Percentiles rank a stretch among this genome's conserved stretches.
Conservation (phyloP, 2,329 filamentous ascomycete genomes). For the Ascochyta koolunga region DNA sequence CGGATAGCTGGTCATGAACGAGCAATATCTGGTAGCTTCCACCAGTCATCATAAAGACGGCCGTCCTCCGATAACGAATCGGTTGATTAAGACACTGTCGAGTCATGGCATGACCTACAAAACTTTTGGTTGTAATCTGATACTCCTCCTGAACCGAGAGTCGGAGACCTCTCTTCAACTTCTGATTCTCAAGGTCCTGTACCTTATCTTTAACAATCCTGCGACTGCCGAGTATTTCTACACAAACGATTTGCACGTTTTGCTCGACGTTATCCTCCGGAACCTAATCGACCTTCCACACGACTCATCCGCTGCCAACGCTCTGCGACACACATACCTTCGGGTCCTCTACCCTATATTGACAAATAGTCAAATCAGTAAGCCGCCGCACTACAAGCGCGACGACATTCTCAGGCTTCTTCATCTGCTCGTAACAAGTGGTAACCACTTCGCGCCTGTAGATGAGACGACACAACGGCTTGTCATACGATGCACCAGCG, state of each 20-base stretch:
- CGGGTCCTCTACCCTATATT: slow-evolving; percentile 90
- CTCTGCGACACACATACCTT: slow-evolving; percentile 89
- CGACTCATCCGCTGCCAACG: slow-evolving; percentile 61
- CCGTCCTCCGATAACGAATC: slow-evolving; percentile 75
- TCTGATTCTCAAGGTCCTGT: slow-evolving; percentile 93
- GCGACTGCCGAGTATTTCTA: slow-evolving; percentile 98
- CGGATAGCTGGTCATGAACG: slow-evolving; percentile 84
- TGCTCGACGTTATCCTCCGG: slow-evolving; percentile 93
- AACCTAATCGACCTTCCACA: slow-evolving; percentile 95
- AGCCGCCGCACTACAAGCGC: slow-evolving; percentile 88
- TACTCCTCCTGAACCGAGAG: slow-evolving; percentile 91
- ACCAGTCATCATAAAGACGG: slow-evolving; percentile 45
- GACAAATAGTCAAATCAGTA: slow-evolving; percentile 86
- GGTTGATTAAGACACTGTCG: slow-evolving; percentile 89
- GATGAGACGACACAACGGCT: slow-evolving; percentile 81
- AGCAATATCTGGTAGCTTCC: slow-evolving; percentile 91
- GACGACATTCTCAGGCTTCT: slow-evolving; percentile 82
- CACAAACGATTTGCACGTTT: slow-evolving; percentile 92
- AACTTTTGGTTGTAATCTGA: slow-evolving; percentile 97
- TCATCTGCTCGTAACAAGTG: slow-evolving; percentile 68
- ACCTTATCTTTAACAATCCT: slow-evolving; percentile 90
- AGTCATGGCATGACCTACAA: slow-evolving; percentile 80
- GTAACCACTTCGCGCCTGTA: slow-evolving; percentile 77
- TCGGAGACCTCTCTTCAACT: slow-evolving; percentile 91
- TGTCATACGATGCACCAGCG: slow-evolving; percentile 74